These are phyloP conservation scores for Passalora sequoiae DNA, from an alignment of 2,329 filamentous ascomycete species.

Conservation along the genomic window DNA sequence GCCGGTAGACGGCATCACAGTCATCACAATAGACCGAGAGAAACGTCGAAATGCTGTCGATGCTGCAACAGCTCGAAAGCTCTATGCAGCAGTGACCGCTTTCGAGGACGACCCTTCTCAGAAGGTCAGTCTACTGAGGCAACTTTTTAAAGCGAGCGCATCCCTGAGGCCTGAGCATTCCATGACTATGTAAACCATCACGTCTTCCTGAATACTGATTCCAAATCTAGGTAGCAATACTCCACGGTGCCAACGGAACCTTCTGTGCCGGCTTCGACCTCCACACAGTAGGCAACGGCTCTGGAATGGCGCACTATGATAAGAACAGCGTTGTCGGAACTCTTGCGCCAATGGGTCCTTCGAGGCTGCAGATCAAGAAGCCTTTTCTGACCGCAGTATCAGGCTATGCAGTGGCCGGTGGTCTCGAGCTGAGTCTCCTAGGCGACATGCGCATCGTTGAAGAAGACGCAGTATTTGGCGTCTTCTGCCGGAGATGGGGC, in stretches of 20 bases:
- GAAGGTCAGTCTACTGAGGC: constrained; percentile 39
- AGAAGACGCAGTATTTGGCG: constrained; percentile 50
- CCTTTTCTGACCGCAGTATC: constrained; percentile 50
- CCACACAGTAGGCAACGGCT: constrained; percentile 38
- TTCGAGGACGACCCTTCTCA: constrained; percentile 50
- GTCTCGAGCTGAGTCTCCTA: constrained; percentile 50
- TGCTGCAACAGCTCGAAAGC: constrained; percentile 42
- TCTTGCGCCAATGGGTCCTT: constrained; percentile 50
- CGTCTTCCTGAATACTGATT: too few species aligned
- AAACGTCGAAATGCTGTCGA: constrained; percentile 52
- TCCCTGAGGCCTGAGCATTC: too few species aligned
- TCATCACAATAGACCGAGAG: constrained; percentile 52
- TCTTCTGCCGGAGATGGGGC: constrained; percentile 53
- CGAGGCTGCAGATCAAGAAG: constrained; percentile 47
- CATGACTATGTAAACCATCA: too few species aligned
- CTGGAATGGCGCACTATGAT: constrained; percentile 11
- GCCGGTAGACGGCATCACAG: constrained; percentile 44
- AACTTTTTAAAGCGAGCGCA: too few species aligned
- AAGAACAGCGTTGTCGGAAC: constrained; percentile 36
- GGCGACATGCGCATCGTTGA: constrained; percentile 52
- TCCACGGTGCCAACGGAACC: constrained; percentile 44
- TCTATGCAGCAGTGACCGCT: constrained; percentile 45
- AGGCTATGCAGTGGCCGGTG: constrained; percentile 52
- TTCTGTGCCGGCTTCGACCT: constrained; percentile 55
- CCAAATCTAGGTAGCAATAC: constrained; percentile 34